Percentiles rank a stretch among this genome's conserved stretches.
These are phyloP conservation scores for Pleurotus cornucopiae DNA, from an alignment of 768 basidiomycete species.

Conservation along the genomic window DNA sequence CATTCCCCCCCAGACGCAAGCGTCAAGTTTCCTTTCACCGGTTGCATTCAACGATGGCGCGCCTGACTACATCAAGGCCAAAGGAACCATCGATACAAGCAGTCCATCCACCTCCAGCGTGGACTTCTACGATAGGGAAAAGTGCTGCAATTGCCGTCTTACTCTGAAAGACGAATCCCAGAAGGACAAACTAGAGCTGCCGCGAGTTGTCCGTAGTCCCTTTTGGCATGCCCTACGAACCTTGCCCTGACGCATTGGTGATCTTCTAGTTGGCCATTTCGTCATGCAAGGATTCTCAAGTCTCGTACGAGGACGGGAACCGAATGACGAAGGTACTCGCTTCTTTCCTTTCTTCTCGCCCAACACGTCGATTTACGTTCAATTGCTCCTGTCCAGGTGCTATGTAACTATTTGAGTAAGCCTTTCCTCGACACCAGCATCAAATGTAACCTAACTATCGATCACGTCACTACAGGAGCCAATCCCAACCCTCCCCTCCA, in stretches of 20 bases:
- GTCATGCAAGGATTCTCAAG: conserved; percentile 1
- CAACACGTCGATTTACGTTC: not conserved
- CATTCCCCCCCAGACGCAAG: not conserved
- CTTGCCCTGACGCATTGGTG: not conserved
- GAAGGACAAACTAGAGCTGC: not conserved
- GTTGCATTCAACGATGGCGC: not conserved
- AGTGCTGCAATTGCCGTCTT: not conserved
- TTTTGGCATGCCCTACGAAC: too few relatives aligned
- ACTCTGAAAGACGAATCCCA: not conserved
- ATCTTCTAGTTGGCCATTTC: not conserved
- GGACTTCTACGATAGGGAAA: not conserved
- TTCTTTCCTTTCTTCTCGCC: not conserved
- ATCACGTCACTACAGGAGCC: not conserved
- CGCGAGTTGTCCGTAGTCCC: not conserved
- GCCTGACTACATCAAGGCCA: not conserved
- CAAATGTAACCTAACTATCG: not conserved
- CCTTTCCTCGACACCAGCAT: not conserved
- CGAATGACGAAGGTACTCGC: not conserved
- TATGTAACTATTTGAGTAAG: not conserved
- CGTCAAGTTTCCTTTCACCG: not conserved
- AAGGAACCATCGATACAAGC: not conserved
- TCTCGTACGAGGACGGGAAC: not conserved
- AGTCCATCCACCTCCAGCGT: not conserved
- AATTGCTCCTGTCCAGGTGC: not conserved
- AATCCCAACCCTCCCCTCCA: not conserved